Conservation (phyloP, 768 basidiomycete genomes). For the Nidularia sp. region DNA sequence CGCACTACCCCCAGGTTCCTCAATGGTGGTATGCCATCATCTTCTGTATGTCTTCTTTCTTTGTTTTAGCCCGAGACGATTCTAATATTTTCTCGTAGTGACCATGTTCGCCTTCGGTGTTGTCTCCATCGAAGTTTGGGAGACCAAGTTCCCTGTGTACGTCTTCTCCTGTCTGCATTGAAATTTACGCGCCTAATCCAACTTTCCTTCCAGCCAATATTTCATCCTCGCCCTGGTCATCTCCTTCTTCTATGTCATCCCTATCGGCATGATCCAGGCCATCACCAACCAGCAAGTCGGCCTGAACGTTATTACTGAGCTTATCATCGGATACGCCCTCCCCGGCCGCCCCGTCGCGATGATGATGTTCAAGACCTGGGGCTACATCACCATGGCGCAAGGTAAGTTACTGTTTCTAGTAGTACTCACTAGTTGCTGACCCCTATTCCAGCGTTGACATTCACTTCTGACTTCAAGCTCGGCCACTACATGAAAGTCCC, state of each 20-base stretch:
- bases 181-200: not conserved
- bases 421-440: too few relatives aligned
- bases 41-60: slow-evolving; percentile 40
- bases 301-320: slow-evolving; percentile 72
- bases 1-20: slow-evolving; percentile 67
- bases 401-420: too few relatives aligned
- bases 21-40: slow-evolving; percentile 82
- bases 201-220: slow-evolving; percentile 21
- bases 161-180: slow-evolving; percentile 17
- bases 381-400: slow-evolving; percentile 68
- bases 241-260: slow-evolving; percentile 67
- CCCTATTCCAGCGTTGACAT: slow-evolving; percentile 41
- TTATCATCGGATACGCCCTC: slow-evolving; percentile 75
- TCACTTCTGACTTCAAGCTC: slow-evolving; percentile 76
- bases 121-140: slow-evolving; percentile 70
- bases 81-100: slow-evolving; percentile 21
- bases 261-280: slow-evolving; percentile 61
- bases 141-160: slow-evolving; percentile 69
- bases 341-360: slow-evolving; percentile 77
- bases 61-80: slow-evolving; percentile 7
- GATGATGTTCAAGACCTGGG: slow-evolving; percentile 87
- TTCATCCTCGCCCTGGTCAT: slow-evolving; percentile 71
- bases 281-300: slow-evolving; percentile 81
- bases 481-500: slow-evolving; percentile 79
- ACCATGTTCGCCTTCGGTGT: slow-evolving; percentile 67